Evolutionary conservation across 148 eudicot species (phyloP).

Genomic region (Drosera capensis): DNA sequence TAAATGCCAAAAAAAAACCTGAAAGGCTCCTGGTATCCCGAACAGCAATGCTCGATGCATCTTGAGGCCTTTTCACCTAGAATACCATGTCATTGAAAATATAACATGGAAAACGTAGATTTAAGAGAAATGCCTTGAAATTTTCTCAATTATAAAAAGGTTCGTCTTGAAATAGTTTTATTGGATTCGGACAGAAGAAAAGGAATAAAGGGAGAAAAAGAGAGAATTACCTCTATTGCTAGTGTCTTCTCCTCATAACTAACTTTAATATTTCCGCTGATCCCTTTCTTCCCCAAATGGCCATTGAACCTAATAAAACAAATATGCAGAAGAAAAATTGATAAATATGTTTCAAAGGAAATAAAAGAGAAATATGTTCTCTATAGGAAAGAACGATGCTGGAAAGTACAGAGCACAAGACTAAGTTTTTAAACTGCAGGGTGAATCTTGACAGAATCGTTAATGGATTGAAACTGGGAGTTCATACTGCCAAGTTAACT

Average conservation of each 20-base stretch:
- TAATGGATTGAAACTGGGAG: no score
- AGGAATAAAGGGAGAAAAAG: no score
- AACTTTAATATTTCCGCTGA: conserved; percentile 68
- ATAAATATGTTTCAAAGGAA: conserved; percentile 1
- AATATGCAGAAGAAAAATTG: no score
- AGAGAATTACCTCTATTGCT: conserved; percentile 51
- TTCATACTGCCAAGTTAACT: conserved; percentile 77
- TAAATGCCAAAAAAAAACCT: conserved; percentile 32
- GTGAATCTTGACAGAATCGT: no score
- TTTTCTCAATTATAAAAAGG: no score
- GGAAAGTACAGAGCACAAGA: not conserved
- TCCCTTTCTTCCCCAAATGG: conserved; percentile 78
- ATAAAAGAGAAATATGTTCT: not conserved
- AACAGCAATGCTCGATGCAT: conserved; percentile 66
- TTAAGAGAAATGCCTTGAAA: no score
- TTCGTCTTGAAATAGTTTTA: no score
- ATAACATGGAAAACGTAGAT: no score
- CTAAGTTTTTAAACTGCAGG: not conserved
- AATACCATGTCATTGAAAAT: no score
- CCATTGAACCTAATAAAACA: conserved; percentile 65
- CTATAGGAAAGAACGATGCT: not conserved
- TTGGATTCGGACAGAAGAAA: no score
- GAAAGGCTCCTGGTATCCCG: conserved; percentile 96
- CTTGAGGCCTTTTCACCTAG: conserved; percentile 96
- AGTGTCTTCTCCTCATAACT: conserved; percentile 63